Evolutionary conservation across 352 stramenopile genomes (phyloP), one percentile per base, ranked within the genome.

Genomic region (Phytopythium ostracodes): DNA sequence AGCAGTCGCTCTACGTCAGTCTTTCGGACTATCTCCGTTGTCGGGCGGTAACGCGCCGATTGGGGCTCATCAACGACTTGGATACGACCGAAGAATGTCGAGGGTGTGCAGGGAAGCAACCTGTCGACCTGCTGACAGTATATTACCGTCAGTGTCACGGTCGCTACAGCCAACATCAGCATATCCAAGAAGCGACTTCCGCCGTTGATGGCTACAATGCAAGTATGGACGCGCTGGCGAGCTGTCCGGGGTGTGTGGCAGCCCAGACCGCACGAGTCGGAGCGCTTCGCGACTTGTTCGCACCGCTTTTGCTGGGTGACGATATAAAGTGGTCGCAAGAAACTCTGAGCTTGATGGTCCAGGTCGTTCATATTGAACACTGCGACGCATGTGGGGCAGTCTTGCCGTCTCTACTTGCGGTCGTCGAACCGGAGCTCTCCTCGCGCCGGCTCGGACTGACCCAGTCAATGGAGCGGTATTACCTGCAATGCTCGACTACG

Each of bases 11-110:
- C 18, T 67, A 63, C 7, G 78, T 87, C 38, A 64, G 65, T 6
- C 47, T 87, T 0, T 86, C 76, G 0, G 66, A 83, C 8, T 83
- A 79, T 27, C 42, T 89, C 33, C 73, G 68, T 11, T 89, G 80
- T 46, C 1, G 27, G 15, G 8, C 8, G 35, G 47, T 14, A 3
- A 54, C 10, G 27, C 27, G 24, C 11, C 47, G 47, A 10, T 11
- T 54, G 8, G 25, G 25, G 35, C 14, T 60, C 20, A 40, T 12
- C 7, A 11, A 25, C 8, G 20, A 18, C 10, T 9, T 42, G 25
- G 31, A 43, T 36, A 47, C 35, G 46, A 8, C 14, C 4, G 10
- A 25, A 31, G 20, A 62, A 12, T 25, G 22, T 17, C 20, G 22
- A 57, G 12, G 2, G 0, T 54, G 47, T 25, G 14, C 27, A 25